Conservation (phyloP, 768 basidiomycete species). For the Suillus sp. region DNA sequence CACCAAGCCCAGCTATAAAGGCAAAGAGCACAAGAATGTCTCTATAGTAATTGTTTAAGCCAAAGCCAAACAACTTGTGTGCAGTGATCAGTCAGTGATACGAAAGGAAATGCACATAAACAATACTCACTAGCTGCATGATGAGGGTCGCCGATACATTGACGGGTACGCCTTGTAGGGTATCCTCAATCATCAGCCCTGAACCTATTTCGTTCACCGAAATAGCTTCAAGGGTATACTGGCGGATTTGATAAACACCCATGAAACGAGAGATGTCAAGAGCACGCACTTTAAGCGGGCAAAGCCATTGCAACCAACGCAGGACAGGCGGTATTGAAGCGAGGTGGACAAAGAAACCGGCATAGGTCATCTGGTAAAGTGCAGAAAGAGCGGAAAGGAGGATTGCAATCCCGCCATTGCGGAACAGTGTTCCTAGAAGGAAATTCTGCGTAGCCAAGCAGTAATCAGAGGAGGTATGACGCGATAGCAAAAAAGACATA, state of each 20-base stretch:
- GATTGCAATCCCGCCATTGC: conserved; percentile 89
- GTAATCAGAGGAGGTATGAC: conserved; percentile 2
- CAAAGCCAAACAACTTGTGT: conserved; percentile 82
- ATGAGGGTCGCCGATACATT: conserved; percentile 79
- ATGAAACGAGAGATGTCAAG: not conserved
- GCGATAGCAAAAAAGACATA: conserved; percentile 39
- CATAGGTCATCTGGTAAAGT: conserved; percentile 84
- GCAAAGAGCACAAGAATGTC: conserved; percentile 87
- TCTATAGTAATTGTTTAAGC: conserved; percentile 78
- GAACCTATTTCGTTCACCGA: conserved; percentile 91
- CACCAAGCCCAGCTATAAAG: conserved; percentile 79
- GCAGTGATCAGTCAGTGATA: not conserved
- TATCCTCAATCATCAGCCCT: conserved; percentile 82
- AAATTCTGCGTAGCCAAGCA: conserved; percentile 65
- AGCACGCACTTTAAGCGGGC: conserved; percentile 62
- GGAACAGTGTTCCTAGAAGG: conserved; percentile 80
- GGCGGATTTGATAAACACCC: not conserved
- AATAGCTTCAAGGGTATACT: conserved; percentile 79
- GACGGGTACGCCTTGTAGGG: conserved; percentile 79
- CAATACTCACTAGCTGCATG: conserved; percentile 70
- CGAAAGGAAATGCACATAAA: conserved; percentile 5
- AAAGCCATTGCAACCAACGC: conserved; percentile 92
- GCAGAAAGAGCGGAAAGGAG: conserved; percentile 77
- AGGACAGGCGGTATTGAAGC: conserved; percentile 84
- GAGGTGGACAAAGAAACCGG: conserved; percentile 93